Conservation (phyloP, 805 yeast genomes). For the Candida silvicultrix region DNA sequence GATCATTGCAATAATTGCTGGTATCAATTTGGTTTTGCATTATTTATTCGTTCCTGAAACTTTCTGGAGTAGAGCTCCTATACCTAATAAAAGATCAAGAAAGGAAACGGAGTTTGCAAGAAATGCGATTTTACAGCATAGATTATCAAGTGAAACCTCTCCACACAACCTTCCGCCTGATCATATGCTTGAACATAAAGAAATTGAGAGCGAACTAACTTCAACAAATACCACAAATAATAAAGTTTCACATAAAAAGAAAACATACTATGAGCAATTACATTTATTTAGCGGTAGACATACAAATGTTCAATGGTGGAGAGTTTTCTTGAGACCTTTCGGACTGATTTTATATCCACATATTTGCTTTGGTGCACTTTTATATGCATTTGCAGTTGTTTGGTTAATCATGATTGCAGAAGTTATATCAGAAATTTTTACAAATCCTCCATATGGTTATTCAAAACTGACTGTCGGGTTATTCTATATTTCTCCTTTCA, state of each 20-base stretch:
- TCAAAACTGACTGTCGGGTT: conserved; percentile 42
- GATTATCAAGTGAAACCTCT: neutral
- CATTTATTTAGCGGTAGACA: conserved; percentile 43
- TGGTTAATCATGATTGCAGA: conserved; percentile 61
- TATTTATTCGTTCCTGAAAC: conserved; percentile 59
- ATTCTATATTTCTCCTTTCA: conserved; percentile 47
- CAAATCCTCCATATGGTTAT: conserved; percentile 33
- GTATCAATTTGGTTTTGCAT: conserved; percentile 35
- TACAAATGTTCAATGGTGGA: conserved; percentile 44
- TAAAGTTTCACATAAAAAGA: conserved; percentile 3
- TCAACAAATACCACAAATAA: neutral
- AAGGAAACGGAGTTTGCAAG: conserved; percentile 43
- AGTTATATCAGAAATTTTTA: conserved; percentile 44
- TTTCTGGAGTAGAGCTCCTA: conserved; percentile 53
- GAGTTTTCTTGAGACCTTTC: conserved; percentile 50
- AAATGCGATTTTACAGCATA: conserved; percentile 3
- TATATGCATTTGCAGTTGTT: conserved; percentile 52
- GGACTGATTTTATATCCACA: conserved; percentile 43
- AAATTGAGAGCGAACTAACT: neutral
- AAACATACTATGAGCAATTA: conserved; percentile 27
- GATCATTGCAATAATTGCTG: conserved; percentile 49
- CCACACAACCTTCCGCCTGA: too few relatives aligned
- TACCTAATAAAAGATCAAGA: conserved; percentile 38
- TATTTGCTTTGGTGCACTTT: conserved; percentile 42
- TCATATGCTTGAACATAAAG: neutral